Conservation (phyloP, 805 yeast species). For the Schwanniomyces pseudopolymorphus region DNA sequence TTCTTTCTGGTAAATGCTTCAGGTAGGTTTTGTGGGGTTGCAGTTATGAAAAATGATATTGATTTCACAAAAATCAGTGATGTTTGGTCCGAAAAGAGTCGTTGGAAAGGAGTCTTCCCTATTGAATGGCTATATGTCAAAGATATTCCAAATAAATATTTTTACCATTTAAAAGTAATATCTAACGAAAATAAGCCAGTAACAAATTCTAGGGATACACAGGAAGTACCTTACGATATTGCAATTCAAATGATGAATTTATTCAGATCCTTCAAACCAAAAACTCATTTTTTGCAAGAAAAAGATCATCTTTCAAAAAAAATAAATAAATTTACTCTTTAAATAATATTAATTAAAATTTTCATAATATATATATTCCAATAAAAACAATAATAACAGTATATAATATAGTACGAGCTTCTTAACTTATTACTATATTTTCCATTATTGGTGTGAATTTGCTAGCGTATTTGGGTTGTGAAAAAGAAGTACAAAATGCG, state of each 20-base stretch:
- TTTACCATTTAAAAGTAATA: conserved; percentile 46
- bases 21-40: conserved; percentile 58
- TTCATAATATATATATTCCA: too few species aligned
- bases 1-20: conserved; percentile 60
- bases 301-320: not conserved
- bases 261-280: conserved; percentile 27
- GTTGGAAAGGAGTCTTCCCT: conserved; percentile 54
- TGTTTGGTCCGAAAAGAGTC: conserved; percentile 47
- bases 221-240: conserved; percentile 50
- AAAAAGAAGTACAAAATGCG: not conserved
- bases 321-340: not conserved
- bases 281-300: not conserved
- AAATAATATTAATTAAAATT: not conserved
- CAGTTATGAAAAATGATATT: conserved; percentile 46
- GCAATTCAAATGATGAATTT: conserved; percentile 49
- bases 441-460: too few species aligned
- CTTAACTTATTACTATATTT: too few species aligned
- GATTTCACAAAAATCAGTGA: conserved; percentile 38
- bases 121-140: conserved; percentile 53
- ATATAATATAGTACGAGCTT: too few species aligned
- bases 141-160: conserved; percentile 48
- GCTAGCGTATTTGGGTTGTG: not conserved
- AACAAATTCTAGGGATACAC: conserved; percentile 62
- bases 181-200: conserved; percentile 51
- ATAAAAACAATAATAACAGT: too few species aligned